phyloP scores from a whole-genome alignment of 352 stramenopile genomes.

The Globisporangium perplexum region DNA sequence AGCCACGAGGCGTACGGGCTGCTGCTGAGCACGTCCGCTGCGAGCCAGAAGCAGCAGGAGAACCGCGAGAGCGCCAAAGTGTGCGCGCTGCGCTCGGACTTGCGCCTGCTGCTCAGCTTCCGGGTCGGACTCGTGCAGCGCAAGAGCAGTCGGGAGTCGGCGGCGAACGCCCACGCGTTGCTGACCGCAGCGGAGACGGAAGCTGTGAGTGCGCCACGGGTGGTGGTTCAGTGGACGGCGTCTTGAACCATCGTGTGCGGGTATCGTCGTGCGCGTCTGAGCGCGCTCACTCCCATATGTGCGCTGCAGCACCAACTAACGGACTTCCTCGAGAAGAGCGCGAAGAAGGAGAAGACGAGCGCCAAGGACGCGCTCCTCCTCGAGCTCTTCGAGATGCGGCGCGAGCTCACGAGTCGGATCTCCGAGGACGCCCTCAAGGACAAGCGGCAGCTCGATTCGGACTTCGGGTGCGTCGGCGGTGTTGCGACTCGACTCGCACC shows the following conservation, averaged over 20 bases:
- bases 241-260: too few relatives aligned
- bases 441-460: constrained; percentile 54
- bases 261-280: too few relatives aligned
- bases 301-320: constrained; percentile 37
- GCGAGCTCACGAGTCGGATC: constrained; percentile 65
- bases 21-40: constrained; percentile 27
- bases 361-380: constrained; percentile 41
- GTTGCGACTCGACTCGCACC: too few relatives aligned
- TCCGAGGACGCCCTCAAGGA: constrained; percentile 66
- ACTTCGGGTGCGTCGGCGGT: constrained; percentile 28
- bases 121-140: constrained; percentile 33
- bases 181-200: constrained; percentile 24
- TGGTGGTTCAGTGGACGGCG: background rate
- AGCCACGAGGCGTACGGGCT: constrained; percentile 50
- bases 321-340: constrained; percentile 48
- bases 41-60: constrained; percentile 33
- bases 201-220: constrained; percentile 18
- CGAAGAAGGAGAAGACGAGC: constrained; percentile 59
- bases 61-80: constrained; percentile 48
- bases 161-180: constrained; percentile 6
- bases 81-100: constrained; percentile 48
- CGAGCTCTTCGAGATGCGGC: constrained; percentile 58
- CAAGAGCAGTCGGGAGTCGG: constrained; percentile 15
- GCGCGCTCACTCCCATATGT: background rate
- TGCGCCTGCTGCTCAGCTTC: constrained; percentile 58